These are phyloP conservation scores for Blastocystis sp. DNA, from an alignment of 352 stramenopile genomes.

Conservation along the genomic window DNA sequence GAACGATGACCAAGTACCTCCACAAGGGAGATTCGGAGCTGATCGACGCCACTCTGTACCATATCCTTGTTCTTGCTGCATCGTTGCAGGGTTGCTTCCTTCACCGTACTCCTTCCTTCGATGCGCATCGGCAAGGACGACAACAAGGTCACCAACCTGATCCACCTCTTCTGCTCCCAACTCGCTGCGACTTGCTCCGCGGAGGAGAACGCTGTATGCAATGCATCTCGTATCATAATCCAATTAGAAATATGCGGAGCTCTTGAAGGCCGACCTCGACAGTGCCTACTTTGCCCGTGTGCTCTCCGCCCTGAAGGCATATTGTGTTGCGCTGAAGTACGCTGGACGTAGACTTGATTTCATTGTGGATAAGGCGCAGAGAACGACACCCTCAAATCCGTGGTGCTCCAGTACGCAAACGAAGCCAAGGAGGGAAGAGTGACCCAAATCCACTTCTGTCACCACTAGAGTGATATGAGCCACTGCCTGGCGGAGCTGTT, in stretches of 20 bases:
- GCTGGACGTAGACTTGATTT: background rate
- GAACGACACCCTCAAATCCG: constrained; percentile 3
- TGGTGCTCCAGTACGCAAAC: background rate
- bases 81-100: background rate
- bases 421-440: constrained; percentile 11
- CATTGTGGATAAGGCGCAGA: background rate
- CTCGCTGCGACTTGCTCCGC: background rate
- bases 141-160: constrained; percentile 48
- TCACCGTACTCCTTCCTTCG: background rate
- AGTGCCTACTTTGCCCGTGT: constrained; percentile 7
- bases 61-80: constrained; percentile 27
- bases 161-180: constrained; percentile 42
- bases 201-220: constrained; percentile 9
- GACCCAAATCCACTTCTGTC: background rate
- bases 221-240: background rate
- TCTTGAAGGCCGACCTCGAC: background rate
- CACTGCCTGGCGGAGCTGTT: constrained; percentile 38
- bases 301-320: constrained; percentile 39
- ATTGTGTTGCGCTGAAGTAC: constrained; percentile 20
- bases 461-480: background rate
- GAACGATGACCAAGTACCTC: constrained; percentile 49
- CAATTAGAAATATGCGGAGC: constrained; percentile 5
- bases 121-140: constrained; percentile 35
- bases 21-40: constrained; percentile 26
- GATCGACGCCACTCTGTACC: background rate